Percentiles rank a stretch among this genome's conserved stretches.
Conservation (phyloP, 1,284 basidiomycete genomes). For the Caloboletus firmus region DNA sequence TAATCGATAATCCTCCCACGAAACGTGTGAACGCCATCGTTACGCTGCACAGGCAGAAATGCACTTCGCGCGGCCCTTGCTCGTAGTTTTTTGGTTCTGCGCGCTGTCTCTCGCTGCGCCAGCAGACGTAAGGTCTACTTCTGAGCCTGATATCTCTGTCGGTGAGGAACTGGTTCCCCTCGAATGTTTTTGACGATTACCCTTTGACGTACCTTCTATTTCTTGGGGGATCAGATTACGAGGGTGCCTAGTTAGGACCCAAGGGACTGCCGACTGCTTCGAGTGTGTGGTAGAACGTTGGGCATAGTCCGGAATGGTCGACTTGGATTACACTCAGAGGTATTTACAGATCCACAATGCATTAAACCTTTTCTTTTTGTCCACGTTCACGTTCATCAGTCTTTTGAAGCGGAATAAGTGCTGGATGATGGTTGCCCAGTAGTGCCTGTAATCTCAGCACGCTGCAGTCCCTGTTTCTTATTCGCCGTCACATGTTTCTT, state of each 20-base stretch:
- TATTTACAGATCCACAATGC: neutral
- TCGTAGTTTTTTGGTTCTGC: constrained; percentile 5
- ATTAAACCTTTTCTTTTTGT: too few relatives aligned
- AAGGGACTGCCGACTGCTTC: neutral
- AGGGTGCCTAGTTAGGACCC: neutral
- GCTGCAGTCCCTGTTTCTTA: too few relatives aligned
- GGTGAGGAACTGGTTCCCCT: neutral
- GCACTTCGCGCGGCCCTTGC: neutral
- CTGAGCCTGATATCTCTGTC: neutral
- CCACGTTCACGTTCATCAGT: neutral
- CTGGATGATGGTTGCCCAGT: neutral
- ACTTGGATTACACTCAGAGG: neutral
- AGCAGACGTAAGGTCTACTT: too few relatives aligned
- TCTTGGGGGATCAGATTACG: neutral
- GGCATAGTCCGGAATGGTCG: neutral
- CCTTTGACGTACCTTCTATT: neutral
- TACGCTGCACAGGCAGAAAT: neutral
- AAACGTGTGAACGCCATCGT: neutral
- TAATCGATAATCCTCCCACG: neutral
- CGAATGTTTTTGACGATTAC: neutral
- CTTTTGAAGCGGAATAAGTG: neutral
- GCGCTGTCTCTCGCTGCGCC: constrained; percentile 3
- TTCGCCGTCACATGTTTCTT: too few relatives aligned
- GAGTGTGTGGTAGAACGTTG: neutral
- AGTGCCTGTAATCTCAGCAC: neutral